Evolutionary conservation across 176 grass and related monocot genomes (phyloP).

Genomic region (Bromus sterilis): DNA sequence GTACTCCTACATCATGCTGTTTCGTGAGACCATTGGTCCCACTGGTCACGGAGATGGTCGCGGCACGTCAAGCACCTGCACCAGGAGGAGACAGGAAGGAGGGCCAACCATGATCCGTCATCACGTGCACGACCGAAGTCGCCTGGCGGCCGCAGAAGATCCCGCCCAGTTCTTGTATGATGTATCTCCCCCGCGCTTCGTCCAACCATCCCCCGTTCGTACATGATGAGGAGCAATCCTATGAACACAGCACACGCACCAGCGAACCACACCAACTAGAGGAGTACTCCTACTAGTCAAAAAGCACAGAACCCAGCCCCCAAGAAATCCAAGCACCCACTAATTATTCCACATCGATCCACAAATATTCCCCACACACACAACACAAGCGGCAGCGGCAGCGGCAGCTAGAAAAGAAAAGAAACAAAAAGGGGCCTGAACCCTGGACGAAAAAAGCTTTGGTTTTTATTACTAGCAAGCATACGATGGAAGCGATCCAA

Average conservation of each 20-base stretch:
- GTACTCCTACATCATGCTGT: neutral
- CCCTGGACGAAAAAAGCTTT: conserved; percentile 21
- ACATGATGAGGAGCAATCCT: conserved; percentile 27
- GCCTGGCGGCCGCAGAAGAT: conserved; percentile 16
- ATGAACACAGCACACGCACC: conserved; percentile 26
- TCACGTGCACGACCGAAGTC: neutral
- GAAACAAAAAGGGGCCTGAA: conserved; percentile 12
- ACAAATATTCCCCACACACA: neutral
- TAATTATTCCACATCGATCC: conserved; percentile 20
- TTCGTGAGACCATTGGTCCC: neutral
- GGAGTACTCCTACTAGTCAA: conserved; percentile 19
- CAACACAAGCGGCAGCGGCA: neutral
- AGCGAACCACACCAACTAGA: neutral
- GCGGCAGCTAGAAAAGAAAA: conserved; percentile 2
- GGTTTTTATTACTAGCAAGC: conserved; percentile 47
- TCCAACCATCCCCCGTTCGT: conserved; percentile 25
- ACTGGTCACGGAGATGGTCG: neutral
- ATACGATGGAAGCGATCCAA: conserved; percentile 43
- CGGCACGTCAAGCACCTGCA: neutral
- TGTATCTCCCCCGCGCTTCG: conserved; percentile 24
- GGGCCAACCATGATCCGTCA: neutral
- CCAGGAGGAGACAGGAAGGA: neutral
- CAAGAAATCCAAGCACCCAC: conserved; percentile 40
- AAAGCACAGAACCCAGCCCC: conserved; percentile 33
- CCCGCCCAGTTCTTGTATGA: conserved; percentile 30